A percentile compares a stretch with the other conserved stretches of the same genome.
phyloP scores from a whole-genome alignment of 129 eudicot species.

The Logfia minima region DNA sequence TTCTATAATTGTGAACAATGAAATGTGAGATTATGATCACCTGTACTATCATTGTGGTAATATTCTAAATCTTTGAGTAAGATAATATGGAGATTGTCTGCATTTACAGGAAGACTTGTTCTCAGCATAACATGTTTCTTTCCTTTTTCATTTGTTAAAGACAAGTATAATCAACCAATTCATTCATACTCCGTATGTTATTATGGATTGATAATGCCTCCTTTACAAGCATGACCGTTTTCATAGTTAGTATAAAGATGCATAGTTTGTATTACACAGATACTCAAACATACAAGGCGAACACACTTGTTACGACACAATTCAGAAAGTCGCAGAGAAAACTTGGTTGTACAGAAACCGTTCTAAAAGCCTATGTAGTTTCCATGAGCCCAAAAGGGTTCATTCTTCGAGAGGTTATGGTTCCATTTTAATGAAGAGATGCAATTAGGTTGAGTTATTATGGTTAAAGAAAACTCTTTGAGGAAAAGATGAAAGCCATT shows the following conservation, averaged over 20 bases:
- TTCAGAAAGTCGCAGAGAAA: neutral
- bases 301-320: constrained; percentile 8
- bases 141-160: too few relatives aligned
- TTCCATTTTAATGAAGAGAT: constrained; percentile 32
- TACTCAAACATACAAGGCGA: constrained; percentile 11
- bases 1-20: neutral
- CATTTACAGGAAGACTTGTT: neutral
- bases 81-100: neutral
- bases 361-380: neutral
- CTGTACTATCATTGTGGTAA: too few relatives aligned
- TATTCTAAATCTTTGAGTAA: too few relatives aligned
- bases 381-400: constrained; percentile 10
- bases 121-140: neutral
- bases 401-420: constrained; percentile 36
- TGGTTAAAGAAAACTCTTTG: too few relatives aligned
- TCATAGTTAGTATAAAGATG: neutral
- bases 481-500: too few relatives aligned
- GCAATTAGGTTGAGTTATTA: too few relatives aligned
- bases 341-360: neutral
- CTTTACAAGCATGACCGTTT: neutral
- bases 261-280: neutral
- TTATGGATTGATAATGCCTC: neutral
- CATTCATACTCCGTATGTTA: too few relatives aligned
- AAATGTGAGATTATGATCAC: neutral
- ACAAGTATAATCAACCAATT: neutral